Percentiles rank a stretch among this genome's conserved stretches.
Conservation (phyloP, 352 stramenopile species). For the Detonula confervacea region DNA sequence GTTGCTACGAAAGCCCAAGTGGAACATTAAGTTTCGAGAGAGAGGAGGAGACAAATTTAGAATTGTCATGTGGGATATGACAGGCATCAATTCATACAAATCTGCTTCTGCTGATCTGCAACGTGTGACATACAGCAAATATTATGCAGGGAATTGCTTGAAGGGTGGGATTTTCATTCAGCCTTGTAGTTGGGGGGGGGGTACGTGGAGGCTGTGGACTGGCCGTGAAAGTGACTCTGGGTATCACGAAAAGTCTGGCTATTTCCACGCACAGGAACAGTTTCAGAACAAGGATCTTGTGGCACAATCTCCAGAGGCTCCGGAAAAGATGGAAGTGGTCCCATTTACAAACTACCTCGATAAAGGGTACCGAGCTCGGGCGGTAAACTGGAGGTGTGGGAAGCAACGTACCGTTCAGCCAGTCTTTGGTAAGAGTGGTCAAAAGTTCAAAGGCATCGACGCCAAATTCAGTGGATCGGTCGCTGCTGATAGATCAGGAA, state of each 20-base stretch:
- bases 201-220: slow-evolving; percentile 11
- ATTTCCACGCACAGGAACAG: slow-evolving; percentile 44
- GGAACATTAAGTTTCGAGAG: slow-evolving; percentile 23
- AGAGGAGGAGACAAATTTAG: background rate
- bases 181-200: slow-evolving; percentile 45
- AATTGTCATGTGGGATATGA: slow-evolving; percentile 36
- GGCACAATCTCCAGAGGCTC: no score
- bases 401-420: slow-evolving; percentile 43
- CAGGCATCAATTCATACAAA: slow-evolving; percentile 16
- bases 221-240: slow-evolving; percentile 41
- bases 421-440: slow-evolving; percentile 38
- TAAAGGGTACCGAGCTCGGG: slow-evolving; percentile 49
- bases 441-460: slow-evolving; percentile 24
- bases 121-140: slow-evolving; percentile 35
- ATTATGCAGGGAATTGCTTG: slow-evolving; percentile 52
- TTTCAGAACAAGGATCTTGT: slow-evolving; percentile 39
- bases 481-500: slow-evolving; percentile 42
- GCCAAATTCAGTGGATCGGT: slow-evolving; percentile 37
- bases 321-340: slow-evolving; percentile 3
- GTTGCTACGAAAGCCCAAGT: slow-evolving; percentile 20
- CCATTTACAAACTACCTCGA: slow-evolving; percentile 45
- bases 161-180: slow-evolving; percentile 48
- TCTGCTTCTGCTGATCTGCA: slow-evolving; percentile 32
- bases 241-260: slow-evolving; percentile 35
- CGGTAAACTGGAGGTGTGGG: slow-evolving; percentile 22